These are phyloP conservation scores for Fraxinus cuspidata DNA, from an alignment of 257 asterid genomes.

Conservation along the genomic window DNA sequence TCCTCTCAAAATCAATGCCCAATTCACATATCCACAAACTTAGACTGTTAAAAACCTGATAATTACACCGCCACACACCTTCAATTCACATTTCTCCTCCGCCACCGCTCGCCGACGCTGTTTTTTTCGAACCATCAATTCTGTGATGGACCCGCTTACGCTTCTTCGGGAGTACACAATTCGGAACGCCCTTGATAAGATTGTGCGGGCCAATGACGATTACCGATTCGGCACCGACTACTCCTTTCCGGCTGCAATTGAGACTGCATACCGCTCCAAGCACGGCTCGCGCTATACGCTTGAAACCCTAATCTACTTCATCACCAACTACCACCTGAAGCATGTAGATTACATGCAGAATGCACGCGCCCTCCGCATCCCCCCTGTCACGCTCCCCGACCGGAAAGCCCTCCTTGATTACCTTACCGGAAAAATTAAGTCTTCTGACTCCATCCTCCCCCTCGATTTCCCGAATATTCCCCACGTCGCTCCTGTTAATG, in stretches of 20 bases:
- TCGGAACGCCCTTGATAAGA: slow-evolving; percentile 60
- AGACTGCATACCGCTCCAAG: slow-evolving; percentile 84
- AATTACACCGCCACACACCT: slow-evolving; percentile 10
- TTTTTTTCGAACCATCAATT: not conserved
- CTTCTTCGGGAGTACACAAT: slow-evolving; percentile 89
- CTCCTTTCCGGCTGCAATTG: slow-evolving; percentile 78
- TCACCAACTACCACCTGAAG: slow-evolving; percentile 73
- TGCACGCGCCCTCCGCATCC: slow-evolving; percentile 73
- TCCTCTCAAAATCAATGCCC: not conserved
- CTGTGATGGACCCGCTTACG: slow-evolving; percentile 78
- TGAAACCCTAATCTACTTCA: slow-evolving; percentile 90
- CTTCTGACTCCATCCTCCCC: slow-evolving; percentile 67
- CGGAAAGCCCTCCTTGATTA: slow-evolving; percentile 84
- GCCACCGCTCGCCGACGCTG: not conserved
- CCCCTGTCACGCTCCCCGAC: slow-evolving; percentile 83
- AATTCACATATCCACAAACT: slow-evolving; percentile 10
- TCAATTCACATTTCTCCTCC: not conserved
- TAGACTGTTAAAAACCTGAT: slow-evolving; percentile 9
- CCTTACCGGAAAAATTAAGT: slow-evolving; percentile 75
- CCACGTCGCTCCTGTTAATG: slow-evolving; percentile 17
- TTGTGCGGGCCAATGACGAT: slow-evolving; percentile 65
- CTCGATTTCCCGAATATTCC: slow-evolving; percentile 45
- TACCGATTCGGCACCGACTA: slow-evolving; percentile 81
- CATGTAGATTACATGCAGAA: slow-evolving; percentile 84
- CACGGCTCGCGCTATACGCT: slow-evolving; percentile 82